Evolutionary conservation across 495 filamentous ascomycete species (phyloP), one percentile per base, ranked within the genome.

Genomic region (Cercophora scortea): DNA sequence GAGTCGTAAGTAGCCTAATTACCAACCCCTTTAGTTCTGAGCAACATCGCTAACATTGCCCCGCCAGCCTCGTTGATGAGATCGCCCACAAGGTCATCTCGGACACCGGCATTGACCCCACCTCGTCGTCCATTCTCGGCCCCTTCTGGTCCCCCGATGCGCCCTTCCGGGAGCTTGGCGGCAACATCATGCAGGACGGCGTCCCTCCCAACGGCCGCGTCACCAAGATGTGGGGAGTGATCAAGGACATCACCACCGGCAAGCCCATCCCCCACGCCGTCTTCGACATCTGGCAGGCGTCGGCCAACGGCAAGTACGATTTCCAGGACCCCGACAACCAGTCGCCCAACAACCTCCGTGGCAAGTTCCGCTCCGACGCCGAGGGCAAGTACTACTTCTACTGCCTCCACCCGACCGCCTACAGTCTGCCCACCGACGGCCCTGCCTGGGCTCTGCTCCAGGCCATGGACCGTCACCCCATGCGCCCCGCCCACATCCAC

Each of bases 111-210:
- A 60, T 81, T 51, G 78, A 82, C 60, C 86, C 88, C 45, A 93
- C 88, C 50, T 89, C 87, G 35, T 86, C 85, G 57, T 82, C 87
- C 47, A 93, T 93, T 63, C 83, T 93, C 36, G 88, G 88, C 36
- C 88, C 88, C 65, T 92, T 92, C 81, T 92, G 86, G 86, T 87
- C 83, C 8, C 86, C 88, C 68, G 82, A 89, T 65, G 87, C 87
- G 8, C 87, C 87, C 35, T 87, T 87, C 79, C 84, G 86, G 19
- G 72, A 79, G 43, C 78, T 82, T 57, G 87, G 86, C 57, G 83
- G 77, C 59, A 76, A 67, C 65, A 86, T 88, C 70, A 86, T 89
- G 63, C 80, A 87, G 61, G 70, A 87, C 69, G 67, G 77, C 56
- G 77, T 82, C 19, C 74, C 76, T 35, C 62, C 68, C 56, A 71